These are phyloP conservation scores for Cicer arietinum DNA, from an alignment of 306 rosid species.

Conservation along the genomic window DNA sequence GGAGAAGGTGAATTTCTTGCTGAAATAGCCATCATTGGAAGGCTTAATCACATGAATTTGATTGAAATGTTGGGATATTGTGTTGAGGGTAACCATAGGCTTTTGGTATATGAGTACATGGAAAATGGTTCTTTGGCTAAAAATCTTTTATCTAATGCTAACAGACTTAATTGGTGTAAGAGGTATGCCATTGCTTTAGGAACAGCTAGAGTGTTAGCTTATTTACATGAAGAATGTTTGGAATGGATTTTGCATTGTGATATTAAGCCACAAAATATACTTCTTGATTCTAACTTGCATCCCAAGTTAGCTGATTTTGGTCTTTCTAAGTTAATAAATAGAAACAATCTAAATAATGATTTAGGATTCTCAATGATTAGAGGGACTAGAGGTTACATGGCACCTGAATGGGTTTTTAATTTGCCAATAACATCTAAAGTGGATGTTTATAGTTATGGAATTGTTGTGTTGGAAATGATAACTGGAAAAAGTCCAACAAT, in stretches of 20 bases:
- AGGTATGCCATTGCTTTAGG: constrained; percentile 46
- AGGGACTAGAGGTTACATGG: constrained; percentile 70
- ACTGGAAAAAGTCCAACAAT: constrained; percentile 43
- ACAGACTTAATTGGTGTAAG: constrained; percentile 34
- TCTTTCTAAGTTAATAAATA: constrained; percentile 33
- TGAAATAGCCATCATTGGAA: constrained; percentile 27
- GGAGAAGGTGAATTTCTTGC: constrained; percentile 47
- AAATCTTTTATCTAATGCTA: constrained; percentile 16
- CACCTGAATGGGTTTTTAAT: constrained; percentile 47
- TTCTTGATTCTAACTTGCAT: constrained; percentile 26
- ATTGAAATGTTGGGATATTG: constrained; percentile 46
- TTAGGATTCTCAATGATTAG: constrained; percentile 55
- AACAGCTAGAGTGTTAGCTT: constrained; percentile 56
- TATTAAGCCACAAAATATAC: constrained; percentile 43
- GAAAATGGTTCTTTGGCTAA: constrained; percentile 42
- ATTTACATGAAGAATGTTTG: constrained; percentile 64
- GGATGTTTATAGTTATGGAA: constrained; percentile 44
- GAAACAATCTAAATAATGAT: constrained; percentile 38
- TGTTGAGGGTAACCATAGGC: constrained; percentile 35
- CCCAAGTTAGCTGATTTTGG: constrained; percentile 51
- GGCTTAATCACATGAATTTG: constrained; percentile 45
- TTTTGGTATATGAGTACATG: constrained; percentile 38
- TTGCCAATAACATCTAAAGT: constrained; percentile 42
- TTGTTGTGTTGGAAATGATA: constrained; percentile 43
- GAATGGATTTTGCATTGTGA: constrained; percentile 69